Evolutionary conservation across 192 early-diverging fungal species (phyloP).

Genomic region (Paraglomus occultum): DNA sequence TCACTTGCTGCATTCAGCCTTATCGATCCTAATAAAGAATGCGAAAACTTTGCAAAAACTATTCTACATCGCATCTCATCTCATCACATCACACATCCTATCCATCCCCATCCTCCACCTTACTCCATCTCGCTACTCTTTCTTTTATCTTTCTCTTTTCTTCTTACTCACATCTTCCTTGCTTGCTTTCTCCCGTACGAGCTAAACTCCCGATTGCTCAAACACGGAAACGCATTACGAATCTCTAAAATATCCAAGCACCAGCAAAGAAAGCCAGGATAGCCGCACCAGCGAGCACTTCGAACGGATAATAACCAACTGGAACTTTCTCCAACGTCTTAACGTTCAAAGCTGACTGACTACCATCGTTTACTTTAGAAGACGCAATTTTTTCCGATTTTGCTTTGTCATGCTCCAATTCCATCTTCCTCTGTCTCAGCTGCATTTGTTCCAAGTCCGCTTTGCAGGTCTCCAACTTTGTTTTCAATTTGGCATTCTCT

Average conservation of each 20-base stretch:
- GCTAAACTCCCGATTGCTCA: no score
- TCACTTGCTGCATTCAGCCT: no score
- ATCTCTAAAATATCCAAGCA: constrained; percentile 21
- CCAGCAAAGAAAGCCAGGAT: constrained; percentile 23
- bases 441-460: constrained; percentile 14
- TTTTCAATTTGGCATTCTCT: constrained; percentile 11
- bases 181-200: no score
- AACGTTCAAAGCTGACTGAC: background rate
- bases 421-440: constrained; percentile 28
- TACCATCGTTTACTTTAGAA: background rate
- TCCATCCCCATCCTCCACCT: no score
- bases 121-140: no score
- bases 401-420: background rate
- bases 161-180: no score
- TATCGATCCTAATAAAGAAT: no score
- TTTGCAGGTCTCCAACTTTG: constrained; percentile 17
- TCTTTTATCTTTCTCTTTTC: no score
- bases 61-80: no score
- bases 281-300: constrained; percentile 19
- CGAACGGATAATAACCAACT: constrained; percentile 28
- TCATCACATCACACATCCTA: no score
- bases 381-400: background rate
- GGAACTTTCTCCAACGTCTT: constrained; percentile 22
- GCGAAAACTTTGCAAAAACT: no score
- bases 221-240: no score